phyloP scores from a whole-genome alignment of 352 stramenopile genomes.

The Globisporangium uncinulatum region DNA sequence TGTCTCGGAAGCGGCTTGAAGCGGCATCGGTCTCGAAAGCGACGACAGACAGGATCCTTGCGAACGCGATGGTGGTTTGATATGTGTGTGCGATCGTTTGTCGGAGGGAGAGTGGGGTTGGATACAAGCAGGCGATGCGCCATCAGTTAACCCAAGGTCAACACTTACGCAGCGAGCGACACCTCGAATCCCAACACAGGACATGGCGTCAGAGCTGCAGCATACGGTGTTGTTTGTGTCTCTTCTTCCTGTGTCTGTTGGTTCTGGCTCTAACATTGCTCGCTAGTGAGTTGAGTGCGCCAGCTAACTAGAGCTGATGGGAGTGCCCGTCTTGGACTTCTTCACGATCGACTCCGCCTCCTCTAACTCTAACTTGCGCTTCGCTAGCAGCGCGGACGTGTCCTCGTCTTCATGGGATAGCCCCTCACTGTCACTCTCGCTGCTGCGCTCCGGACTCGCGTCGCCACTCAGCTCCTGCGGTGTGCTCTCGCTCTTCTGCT shows the following conservation, averaged over 20 bases:
- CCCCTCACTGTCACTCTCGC: constrained; percentile 23
- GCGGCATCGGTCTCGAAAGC: constrained; percentile 19
- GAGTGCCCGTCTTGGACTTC: constrained; percentile 64
- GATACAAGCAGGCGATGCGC: no score
- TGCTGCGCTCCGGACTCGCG: constrained; percentile 16
- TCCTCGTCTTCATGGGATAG: constrained; percentile 12
- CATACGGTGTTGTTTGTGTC: neutral
- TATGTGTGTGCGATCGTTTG: neutral
- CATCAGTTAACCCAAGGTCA: no score
- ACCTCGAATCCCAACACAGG: no score
- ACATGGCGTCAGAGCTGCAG: neutral
- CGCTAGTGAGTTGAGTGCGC: constrained; percentile 1
- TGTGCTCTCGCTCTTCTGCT: constrained; percentile 22
- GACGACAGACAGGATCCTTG: constrained; percentile 21
- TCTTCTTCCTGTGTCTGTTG: neutral
- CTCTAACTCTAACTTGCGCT: constrained; percentile 63
- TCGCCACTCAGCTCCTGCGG: constrained; percentile 10
- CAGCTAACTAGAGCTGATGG: constrained; percentile 58
- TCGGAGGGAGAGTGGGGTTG: neutral
- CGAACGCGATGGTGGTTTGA: constrained; percentile 1
- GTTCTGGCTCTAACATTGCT: neutral
- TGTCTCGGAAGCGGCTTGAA: constrained; percentile 28
- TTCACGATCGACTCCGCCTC: constrained; percentile 66
- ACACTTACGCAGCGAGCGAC: no score
- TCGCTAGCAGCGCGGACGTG: constrained; percentile 25